A percentile compares a stretch with the other conserved stretches of the same genome.
Conservation (phyloP, 2,329 filamentous ascomycete genomes). For the Diaporthe ilicicola region DNA sequence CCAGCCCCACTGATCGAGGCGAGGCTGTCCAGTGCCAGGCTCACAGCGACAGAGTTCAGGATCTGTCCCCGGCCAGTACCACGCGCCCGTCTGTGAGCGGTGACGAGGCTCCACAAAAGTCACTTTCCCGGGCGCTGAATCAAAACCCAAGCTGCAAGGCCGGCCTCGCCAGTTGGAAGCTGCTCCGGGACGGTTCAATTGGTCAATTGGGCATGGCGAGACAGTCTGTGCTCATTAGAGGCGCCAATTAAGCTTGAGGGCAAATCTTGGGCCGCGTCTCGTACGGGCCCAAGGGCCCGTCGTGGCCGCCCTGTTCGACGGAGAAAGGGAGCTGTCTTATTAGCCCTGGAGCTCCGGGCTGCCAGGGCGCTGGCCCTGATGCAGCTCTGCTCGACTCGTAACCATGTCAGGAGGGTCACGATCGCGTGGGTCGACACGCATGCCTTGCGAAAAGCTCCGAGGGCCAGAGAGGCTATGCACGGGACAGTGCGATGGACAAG, state of each 20-base stretch:
- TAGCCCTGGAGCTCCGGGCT: conserved; percentile 12
- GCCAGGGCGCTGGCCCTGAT: conserved; percentile 1
- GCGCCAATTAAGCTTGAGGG: conserved; percentile 19
- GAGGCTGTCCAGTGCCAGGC: conserved; percentile 26
- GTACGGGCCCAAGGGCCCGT: neutral
- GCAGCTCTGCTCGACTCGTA: conserved; percentile 19
- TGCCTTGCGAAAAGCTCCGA: conserved; percentile 18
- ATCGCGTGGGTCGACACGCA: conserved; percentile 17
- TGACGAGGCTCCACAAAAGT: conserved; percentile 31
- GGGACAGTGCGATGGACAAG: conserved; percentile 1
- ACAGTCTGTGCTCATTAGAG: conserved; percentile 25
- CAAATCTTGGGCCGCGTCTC: conserved; percentile 13
- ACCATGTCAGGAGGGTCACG: conserved; percentile 15
- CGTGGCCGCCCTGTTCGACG: too few species aligned
- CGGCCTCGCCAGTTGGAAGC: conserved; percentile 23
- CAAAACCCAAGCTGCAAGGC: conserved; percentile 21
- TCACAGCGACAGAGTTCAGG: conserved; percentile 4
- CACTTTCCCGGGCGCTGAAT: conserved; percentile 19
- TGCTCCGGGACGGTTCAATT: conserved; percentile 14
- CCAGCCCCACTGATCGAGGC: conserved; percentile 17
- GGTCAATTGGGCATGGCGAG: conserved; percentile 26
- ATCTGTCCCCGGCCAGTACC: conserved; percentile 16
- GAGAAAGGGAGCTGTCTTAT: neutral
- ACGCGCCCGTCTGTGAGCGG: conserved; percentile 26
- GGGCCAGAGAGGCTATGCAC: conserved; percentile 16